Evolutionary conservation across 345 rosid species (phyloP).

Genomic region (Corchorus olitorius): DNA sequence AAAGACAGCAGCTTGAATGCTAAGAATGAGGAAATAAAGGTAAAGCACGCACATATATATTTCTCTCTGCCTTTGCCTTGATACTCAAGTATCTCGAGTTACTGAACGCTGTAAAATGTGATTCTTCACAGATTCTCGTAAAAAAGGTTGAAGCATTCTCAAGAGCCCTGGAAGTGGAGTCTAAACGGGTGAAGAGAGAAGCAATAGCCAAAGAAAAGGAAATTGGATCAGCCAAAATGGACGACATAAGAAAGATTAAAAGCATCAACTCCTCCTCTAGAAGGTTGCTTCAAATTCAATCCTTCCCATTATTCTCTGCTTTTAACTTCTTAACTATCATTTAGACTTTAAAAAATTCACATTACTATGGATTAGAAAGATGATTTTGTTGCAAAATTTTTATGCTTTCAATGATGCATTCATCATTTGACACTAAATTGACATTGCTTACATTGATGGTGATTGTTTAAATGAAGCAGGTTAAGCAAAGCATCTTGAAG

Average conservation of each 20-base stretch:
- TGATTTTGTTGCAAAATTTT: neutral
- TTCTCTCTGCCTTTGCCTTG: neutral
- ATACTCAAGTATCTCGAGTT: constrained; percentile 11
- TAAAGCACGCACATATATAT: constrained; percentile 12
- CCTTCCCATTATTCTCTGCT: neutral
- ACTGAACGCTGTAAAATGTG: neutral
- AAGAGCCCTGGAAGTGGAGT: constrained; percentile 75
- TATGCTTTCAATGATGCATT: neutral
- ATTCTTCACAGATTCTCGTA: constrained; percentile 58
- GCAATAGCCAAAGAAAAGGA: constrained; percentile 71
- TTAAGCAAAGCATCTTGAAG: constrained; percentile 30
- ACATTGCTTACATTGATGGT: neutral
- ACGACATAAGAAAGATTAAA: constrained; percentile 36
- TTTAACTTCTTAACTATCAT: neutral
- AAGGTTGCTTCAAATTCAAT: constrained; percentile 30
- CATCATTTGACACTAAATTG: neutral
- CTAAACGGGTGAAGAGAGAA: constrained; percentile 79
- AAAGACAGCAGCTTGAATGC: constrained; percentile 57
- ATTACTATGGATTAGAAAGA: neutral
- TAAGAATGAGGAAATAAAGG: constrained; percentile 86
- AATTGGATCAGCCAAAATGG: constrained; percentile 34
- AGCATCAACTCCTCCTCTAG: constrained; percentile 30
- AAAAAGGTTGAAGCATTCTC: constrained; percentile 82
- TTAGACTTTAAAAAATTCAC: neutral
- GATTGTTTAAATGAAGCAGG: constrained; percentile 29